Evolutionary conservation across 2,329 filamentous ascomycete genomes (phyloP).

Genomic region (Myriangium duriaei): DNA sequence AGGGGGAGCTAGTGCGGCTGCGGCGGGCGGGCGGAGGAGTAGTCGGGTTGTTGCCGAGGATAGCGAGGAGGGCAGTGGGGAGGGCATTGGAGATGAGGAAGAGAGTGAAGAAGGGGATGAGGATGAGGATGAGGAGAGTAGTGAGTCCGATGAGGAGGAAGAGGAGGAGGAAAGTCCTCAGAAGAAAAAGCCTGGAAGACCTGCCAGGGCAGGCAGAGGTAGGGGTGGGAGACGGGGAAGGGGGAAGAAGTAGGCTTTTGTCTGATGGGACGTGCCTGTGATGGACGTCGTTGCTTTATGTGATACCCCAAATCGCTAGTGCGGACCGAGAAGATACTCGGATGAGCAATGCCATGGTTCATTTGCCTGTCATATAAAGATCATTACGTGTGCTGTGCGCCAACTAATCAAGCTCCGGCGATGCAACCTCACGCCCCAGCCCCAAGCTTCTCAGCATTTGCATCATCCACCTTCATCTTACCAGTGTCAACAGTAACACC

Average conservation of each 20-base stretch:
- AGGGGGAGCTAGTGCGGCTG: constrained; percentile 1
- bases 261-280: neutral
- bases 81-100: constrained; percentile 7
- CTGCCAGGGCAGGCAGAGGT: constrained; percentile 2
- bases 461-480: constrained; percentile 7
- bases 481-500: neutral
- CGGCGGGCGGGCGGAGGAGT: constrained; percentile 1
- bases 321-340: neutral
- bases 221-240: constrained; percentile 33
- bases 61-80: constrained; percentile 5
- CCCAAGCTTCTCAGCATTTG: constrained; percentile 7
- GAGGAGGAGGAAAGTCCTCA: constrained; percentile 6
- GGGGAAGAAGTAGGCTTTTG: constrained; percentile 33
- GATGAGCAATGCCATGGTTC: neutral
- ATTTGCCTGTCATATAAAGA: too few relatives aligned
- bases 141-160: neutral
- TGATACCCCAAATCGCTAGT: neutral
- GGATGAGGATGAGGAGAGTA: constrained; percentile 1
- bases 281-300: neutral
- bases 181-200: constrained; percentile 8
- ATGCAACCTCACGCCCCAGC: neutral
- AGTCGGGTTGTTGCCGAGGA: constrained; percentile 4
- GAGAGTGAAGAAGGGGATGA: constrained; percentile 2
- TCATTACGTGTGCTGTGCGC: too few relatives aligned
- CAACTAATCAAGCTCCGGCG: too few relatives aligned